Base-by-base conservation (phyloP, 441 rosid genomes). In the Eruca vesicaria region DNA sequence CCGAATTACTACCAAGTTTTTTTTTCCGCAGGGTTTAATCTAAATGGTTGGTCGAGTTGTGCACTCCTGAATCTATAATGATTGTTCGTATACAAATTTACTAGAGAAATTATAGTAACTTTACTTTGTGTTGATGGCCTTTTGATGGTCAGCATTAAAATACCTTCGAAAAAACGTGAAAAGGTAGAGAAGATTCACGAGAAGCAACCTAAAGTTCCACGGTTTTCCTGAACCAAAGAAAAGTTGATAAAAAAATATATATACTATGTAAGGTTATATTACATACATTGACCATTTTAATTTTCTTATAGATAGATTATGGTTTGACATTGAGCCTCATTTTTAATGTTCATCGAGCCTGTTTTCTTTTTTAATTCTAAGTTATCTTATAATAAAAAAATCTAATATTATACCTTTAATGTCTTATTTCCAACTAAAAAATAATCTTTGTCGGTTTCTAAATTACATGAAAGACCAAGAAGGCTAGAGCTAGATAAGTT, bases 171-270 rank as follows among this genome's bases (percentile, higher is more conserved):
- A 48, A 63, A 23, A 2, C 4, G 26, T 45, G 69, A 16, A 6
- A 58, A 36, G 7, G 36, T 33, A 29, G 56, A 14, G 67, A 70
- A 77, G 64, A 59, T 77, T 77, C 76, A 65, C 48, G 50, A 38
- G 80, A 77, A 71, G 29, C 72, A 65, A 58, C 76, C 48, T 65
- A 64, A 71, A 76, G 43, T 70, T 48, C 16, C 76, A 70, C 14
- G 35, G 19, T 31, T 76, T 76, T 53, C 35, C 63, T 62, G 7
- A 63, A 56, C 32, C 5, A 56, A 63, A 38, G 12, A 69, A 66
- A 59, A 35, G 62, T 43, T 32, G 33, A 56, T 32, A 23, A 57
- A 58, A 21, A 58, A 69, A 29, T 63, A 41, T 29, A 75, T 10
- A 45, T 33, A 35, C 63, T 38, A 62, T 63, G 18, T 53, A 9